phyloP scores from a whole-genome alignment of 2,329 filamentous ascomycete species.

The Alternaria triticimaculans region DNA sequence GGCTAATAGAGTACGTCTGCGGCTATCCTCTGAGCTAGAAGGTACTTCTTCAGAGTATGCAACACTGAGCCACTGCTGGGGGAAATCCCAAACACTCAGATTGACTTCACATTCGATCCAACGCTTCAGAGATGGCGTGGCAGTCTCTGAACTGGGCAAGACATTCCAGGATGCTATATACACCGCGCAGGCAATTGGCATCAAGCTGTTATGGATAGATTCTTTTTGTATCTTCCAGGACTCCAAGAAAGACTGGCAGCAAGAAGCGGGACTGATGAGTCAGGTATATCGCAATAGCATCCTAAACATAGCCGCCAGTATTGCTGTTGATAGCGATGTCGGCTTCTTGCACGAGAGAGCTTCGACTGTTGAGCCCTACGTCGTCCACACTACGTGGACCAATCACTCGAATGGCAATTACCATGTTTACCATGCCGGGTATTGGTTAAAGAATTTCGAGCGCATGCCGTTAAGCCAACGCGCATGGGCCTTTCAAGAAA shows the following conservation, averaged over 20 bases:
- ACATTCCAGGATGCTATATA: not conserved
- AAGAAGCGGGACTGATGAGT: not conserved
- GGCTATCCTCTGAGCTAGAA: not conserved
- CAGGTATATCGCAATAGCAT: not conserved
- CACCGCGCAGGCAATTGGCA: not conserved
- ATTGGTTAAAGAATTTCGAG: not conserved
- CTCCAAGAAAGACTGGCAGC: not conserved
- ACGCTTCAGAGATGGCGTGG: not conserved
- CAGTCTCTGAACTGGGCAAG: not conserved
- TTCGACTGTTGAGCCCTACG: not conserved
- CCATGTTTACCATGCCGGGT: accelerated
- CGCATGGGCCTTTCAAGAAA: not conserved
- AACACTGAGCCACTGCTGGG: conserved; percentile 5
- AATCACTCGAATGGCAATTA: not conserved
- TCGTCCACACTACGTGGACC: not conserved
- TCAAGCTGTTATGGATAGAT: not conserved
- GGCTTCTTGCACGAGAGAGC: not conserved
- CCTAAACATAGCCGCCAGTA: not conserved
- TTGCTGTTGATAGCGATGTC: not conserved
- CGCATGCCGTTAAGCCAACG: not conserved
- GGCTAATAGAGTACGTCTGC: not conserved
- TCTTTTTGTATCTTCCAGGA: not conserved
- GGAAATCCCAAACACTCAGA: not conserved
- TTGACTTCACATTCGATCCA: not conserved
- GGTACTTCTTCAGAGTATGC: not conserved